These are phyloP conservation scores for Yarrowia sp. DNA, from an alignment of 805 yeast species.

Conservation along the genomic window DNA sequence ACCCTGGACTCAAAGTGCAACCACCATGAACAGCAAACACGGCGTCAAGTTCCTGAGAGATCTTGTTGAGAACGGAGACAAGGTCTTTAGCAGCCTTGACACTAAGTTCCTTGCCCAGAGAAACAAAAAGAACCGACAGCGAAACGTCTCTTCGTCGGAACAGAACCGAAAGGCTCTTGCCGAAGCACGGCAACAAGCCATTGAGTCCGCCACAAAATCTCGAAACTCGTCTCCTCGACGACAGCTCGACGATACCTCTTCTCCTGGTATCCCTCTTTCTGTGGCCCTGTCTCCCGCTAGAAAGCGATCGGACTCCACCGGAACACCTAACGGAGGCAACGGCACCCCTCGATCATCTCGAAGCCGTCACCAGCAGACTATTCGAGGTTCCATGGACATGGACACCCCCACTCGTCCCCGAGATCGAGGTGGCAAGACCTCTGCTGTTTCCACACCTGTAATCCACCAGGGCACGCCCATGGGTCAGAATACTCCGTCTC, in stretches of 20 bases:
- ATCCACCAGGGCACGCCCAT: slow-evolving; percentile 16
- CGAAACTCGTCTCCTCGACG: slow-evolving; percentile 36
- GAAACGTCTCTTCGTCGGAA: slow-evolving; percentile 43
- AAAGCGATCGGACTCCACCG: slow-evolving; percentile 25
- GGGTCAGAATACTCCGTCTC: slow-evolving; percentile 17
- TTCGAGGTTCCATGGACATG: slow-evolving; percentile 11
- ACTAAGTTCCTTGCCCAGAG: slow-evolving; percentile 25
- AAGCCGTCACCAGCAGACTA: slow-evolving; percentile 11
- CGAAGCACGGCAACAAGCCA: slow-evolving; percentile 44
- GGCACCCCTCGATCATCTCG: slow-evolving; percentile 26
- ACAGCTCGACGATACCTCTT: slow-evolving; percentile 23
- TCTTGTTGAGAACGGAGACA: slow-evolving; percentile 43
- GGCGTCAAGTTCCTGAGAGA: slow-evolving; percentile 46
- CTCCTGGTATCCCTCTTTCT: slow-evolving; percentile 31
- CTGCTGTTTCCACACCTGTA: slow-evolving; percentile 12
- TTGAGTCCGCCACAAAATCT: slow-evolving; percentile 39
- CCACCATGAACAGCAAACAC: slow-evolving; percentile 47
- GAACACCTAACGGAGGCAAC: slow-evolving; percentile 8
- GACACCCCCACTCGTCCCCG: slow-evolving; percentile 25
- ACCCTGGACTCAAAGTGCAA: slow-evolving; percentile 47
- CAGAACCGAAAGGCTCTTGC: slow-evolving; percentile 43
- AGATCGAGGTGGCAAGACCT: not conserved
- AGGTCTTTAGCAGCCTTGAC: slow-evolving; percentile 44
- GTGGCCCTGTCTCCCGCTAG: slow-evolving; percentile 35
- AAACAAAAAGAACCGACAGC: slow-evolving; percentile 40